These are phyloP conservation scores for Vaucheria bursata DNA, from an alignment of 352 stramenopile genomes.

Conservation along the genomic window DNA sequence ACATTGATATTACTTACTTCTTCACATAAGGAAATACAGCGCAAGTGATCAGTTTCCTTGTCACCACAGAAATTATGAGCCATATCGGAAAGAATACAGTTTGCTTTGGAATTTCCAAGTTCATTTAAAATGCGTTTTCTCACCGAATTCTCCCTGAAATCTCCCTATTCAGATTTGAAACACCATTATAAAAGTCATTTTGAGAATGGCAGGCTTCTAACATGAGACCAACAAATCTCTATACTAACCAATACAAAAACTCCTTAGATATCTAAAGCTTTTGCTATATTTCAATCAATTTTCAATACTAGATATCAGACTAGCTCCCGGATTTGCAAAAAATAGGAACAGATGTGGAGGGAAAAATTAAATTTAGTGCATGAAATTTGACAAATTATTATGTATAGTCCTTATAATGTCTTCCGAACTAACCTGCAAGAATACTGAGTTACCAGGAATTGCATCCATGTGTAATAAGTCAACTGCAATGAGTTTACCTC, in stretches of 20 bases:
- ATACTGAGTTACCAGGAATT: background rate
- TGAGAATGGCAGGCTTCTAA: background rate
- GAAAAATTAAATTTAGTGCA: too few relatives aligned
- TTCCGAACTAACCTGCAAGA: background rate
- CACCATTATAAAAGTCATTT: background rate
- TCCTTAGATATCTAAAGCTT: too few relatives aligned
- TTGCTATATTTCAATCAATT: too few relatives aligned
- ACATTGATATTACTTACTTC: background rate
- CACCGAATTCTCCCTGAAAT: background rate
- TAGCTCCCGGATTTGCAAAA: background rate
- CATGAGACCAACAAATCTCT: background rate
- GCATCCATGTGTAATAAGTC: background rate
- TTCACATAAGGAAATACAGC: conserved; percentile 5
- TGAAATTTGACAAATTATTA: too few relatives aligned
- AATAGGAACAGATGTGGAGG: background rate
- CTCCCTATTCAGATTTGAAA: background rate
- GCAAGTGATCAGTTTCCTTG: conserved; percentile 2
- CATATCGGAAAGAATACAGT: conserved; percentile 2
- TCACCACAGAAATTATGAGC: background rate
- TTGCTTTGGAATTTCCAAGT: background rate
- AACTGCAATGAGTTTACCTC: background rate
- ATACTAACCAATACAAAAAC: too few relatives aligned
- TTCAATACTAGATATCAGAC: too few relatives aligned
- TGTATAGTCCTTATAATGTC: too few relatives aligned
- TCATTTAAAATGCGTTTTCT: background rate